Conservation (phyloP, 768 basidiomycete species). For the Amylocystis lapponica region DNA sequence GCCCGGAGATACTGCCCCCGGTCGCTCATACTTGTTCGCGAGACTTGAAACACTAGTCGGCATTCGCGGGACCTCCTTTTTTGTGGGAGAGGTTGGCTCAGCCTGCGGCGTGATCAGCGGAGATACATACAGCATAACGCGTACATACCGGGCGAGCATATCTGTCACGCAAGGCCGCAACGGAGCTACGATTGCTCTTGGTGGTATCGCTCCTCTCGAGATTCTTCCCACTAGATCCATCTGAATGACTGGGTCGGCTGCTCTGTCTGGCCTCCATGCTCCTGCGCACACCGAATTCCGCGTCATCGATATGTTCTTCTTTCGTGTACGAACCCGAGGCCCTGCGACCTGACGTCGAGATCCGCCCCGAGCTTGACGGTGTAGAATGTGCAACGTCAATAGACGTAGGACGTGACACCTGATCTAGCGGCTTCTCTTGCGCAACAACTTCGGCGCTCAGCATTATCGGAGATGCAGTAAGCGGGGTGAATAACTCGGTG, state of each 20-base stretch:
- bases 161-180: slow-evolving; percentile 63
- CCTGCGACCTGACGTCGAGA: no score
- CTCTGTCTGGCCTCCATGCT: slow-evolving; percentile 17
- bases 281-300: slow-evolving; percentile 23
- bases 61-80: slow-evolving; percentile 57
- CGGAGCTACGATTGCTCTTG: slow-evolving; percentile 50
- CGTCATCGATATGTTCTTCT: slow-evolving; percentile 17
- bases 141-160: slow-evolving; percentile 55
- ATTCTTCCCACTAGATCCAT: slow-evolving; percentile 6
- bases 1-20: slow-evolving; percentile 31
- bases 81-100: slow-evolving; percentile 46
- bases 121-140: not conserved
- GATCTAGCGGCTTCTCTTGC: no score
- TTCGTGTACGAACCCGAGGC: slow-evolving; percentile 5
- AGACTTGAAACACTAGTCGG: slow-evolving; percentile 60
- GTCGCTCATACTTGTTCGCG: slow-evolving; percentile 54
- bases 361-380: no score
- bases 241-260: slow-evolving; percentile 9
- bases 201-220: slow-evolving; percentile 50
- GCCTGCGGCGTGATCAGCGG: slow-evolving; percentile 29
- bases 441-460: no score
- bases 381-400: no score
- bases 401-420: no score
- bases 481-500: no score
- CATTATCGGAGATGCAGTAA: no score